These are phyloP conservation scores for Metarhizium robertsii DNA, from an alignment of 2,329 filamentous ascomycete species.

Conservation along the genomic window DNA sequence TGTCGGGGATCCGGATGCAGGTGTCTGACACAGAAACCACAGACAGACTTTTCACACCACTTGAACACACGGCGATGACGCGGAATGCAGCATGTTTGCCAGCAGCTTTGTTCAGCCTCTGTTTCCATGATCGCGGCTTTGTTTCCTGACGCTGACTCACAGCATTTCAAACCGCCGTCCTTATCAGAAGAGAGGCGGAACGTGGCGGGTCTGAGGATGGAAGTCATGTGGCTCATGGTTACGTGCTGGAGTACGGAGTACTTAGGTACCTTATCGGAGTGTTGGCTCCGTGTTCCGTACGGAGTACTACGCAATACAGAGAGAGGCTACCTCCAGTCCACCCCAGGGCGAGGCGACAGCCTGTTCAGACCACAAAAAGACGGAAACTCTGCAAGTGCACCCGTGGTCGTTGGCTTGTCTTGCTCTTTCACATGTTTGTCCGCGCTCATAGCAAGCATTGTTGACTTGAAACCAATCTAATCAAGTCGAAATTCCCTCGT, in stretches of 20 bases:
- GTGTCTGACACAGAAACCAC: background rate
- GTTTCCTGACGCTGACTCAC: background rate
- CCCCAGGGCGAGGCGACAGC: too few relatives aligned
- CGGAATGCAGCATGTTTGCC: background rate
- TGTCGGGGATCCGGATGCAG: constrained; percentile 2
- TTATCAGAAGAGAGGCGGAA: background rate
- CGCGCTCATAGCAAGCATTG: too few relatives aligned
- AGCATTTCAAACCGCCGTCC: background rate
- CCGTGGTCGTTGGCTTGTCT: too few relatives aligned
- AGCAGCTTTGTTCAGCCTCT: background rate
- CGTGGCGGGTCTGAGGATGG: background rate
- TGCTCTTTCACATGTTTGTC: too few relatives aligned
- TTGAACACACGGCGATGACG: background rate
- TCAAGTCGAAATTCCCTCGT: too few relatives aligned
- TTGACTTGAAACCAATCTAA: too few relatives aligned
- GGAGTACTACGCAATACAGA: too few relatives aligned
- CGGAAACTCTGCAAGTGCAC: too few relatives aligned
- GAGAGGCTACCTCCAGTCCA: too few relatives aligned
- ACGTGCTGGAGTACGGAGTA: background rate
- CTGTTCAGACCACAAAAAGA: too few relatives aligned
- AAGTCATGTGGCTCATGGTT: constrained; percentile 1
- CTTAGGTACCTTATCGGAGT: too few relatives aligned
- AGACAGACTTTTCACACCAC: background rate
- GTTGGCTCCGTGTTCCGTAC: too few relatives aligned
- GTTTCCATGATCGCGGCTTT: background rate